These are phyloP conservation scores for Colletotrichum cereale DNA, from an alignment of 2,329 filamentous ascomycete species.

Conservation along the genomic window DNA sequence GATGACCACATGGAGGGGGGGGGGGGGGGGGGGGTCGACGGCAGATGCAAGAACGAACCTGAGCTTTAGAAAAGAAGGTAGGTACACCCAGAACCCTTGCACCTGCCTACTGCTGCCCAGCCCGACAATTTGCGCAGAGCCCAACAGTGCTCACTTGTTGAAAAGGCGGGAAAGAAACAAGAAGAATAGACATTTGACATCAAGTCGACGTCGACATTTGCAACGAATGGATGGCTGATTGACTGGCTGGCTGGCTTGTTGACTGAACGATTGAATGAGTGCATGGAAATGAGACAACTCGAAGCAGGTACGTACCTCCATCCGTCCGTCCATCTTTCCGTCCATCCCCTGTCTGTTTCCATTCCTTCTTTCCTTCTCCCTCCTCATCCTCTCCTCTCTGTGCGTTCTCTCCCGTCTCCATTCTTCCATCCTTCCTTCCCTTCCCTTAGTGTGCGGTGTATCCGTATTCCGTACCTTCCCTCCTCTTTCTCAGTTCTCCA, in stretches of 20 bases:
- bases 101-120: neutral
- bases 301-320: conserved; percentile 1
- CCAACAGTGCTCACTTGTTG: neutral
- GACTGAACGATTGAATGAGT: neutral
- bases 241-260: neutral
- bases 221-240: neutral
- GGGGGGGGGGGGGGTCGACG: neutral
- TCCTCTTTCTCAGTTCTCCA: conserved; percentile 3
- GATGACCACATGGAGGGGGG: neutral
- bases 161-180: neutral
- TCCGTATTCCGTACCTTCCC: neutral
- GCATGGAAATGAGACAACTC: neutral
- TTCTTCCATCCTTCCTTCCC: conserved; percentile 1
- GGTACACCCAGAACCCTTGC: neutral
- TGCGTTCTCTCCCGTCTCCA: neutral
- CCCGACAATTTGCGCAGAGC: neutral
- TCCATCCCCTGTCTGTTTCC: neutral
- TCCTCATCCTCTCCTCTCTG: neutral
- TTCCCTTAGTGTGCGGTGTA: neutral
- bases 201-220: neutral
- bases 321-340: neutral
- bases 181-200: neutral
- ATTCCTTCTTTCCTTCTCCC: conserved; percentile 8
- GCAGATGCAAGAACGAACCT: neutral
- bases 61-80: neutral